phyloP scores from a whole-genome alignment of 2,329 filamentous ascomycete genomes.

The Daldinia sp. region DNA sequence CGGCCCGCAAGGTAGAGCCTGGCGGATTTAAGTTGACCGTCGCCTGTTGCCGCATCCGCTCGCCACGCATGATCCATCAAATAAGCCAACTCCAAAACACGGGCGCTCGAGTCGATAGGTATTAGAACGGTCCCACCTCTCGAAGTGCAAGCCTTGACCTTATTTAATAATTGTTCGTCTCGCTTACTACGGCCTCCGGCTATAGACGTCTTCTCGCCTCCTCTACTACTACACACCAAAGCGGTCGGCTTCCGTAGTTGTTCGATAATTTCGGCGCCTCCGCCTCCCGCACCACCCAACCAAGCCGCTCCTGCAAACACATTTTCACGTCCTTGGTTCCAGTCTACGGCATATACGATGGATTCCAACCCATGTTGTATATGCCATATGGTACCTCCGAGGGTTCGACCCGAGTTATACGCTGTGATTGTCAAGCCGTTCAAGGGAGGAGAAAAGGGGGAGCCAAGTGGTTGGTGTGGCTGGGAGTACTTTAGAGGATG shows the following conservation, averaged over 20 bases:
- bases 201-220: constrained; percentile 74
- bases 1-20: constrained; percentile 85
- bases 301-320: constrained; percentile 93
- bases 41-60: constrained; percentile 63
- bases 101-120: constrained; percentile 93
- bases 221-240: constrained; percentile 88
- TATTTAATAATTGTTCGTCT: constrained; percentile 84
- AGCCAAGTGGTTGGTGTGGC: constrained; percentile 87
- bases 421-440: constrained; percentile 94
- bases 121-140: constrained; percentile 92
- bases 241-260: constrained; percentile 93
- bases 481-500: constrained; percentile 96
- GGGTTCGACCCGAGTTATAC: constrained; percentile 94
- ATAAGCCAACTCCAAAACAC: constrained; percentile 90
- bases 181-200: constrained; percentile 79
- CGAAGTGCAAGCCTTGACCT: constrained; percentile 79
- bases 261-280: constrained; percentile 90
- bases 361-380: constrained; percentile 97
- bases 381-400: constrained; percentile 98
- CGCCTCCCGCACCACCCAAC: constrained; percentile 82
- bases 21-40: constrained; percentile 60
- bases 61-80: constrained; percentile 93
- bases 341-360: constrained; percentile 96
- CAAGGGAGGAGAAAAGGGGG: constrained; percentile 86
- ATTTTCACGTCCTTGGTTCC: constrained; percentile 97